Percentiles rank a stretch among this genome's conserved stretches.
phyloP scores from a whole-genome alignment of 2,329 filamentous ascomycete genomes.

The Pseudogymnoascus sp. region DNA sequence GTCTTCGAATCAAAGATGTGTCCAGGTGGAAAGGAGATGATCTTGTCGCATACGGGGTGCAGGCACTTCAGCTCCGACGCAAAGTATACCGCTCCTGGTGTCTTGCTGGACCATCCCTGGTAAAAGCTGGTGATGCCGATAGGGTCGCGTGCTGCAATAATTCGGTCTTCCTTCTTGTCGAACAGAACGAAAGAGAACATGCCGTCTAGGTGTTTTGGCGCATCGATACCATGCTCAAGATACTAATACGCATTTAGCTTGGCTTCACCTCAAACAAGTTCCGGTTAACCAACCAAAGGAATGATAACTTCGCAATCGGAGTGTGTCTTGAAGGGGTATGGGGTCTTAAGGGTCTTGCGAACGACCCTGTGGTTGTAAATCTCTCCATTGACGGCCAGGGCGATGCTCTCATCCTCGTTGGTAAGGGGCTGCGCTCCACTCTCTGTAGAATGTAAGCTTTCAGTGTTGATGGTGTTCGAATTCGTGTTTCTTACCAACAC shows the following conservation, averaged over 20 bases:
- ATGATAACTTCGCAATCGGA: conserved; percentile 99
- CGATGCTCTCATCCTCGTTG: conserved; percentile 80
- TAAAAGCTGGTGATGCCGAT: conserved; percentile 98
- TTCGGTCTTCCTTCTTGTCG: conserved; percentile 88
- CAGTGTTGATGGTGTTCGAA: conserved; percentile 8
- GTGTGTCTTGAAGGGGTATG: conserved; percentile 96
- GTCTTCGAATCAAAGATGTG: conserved; percentile 95
- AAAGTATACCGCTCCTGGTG: conserved; percentile 84
- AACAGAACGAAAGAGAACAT: conserved; percentile 99
- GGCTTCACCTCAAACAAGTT: not conserved
- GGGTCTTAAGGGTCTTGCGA: conserved; percentile 73
- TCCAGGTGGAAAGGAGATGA: conserved; percentile 87
- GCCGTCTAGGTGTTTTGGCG: conserved; percentile 88
- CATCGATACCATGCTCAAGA: conserved; percentile 82
- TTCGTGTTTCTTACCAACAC: conserved; percentile 62
- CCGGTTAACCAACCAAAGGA: conserved; percentile 61
- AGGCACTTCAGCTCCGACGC: conserved; percentile 94
- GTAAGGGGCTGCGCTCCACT: conserved; percentile 91
- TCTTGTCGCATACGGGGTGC: conserved; percentile 88
- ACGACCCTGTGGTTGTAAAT: conserved; percentile 99
- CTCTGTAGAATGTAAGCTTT: conserved; percentile 45
- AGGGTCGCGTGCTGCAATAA: conserved; percentile 88
- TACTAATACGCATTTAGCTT: conserved; percentile 49
- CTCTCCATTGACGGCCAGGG: conserved; percentile 96
- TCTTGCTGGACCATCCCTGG: conserved; percentile 79